Base-by-base conservation (phyloP, 257 asterid genomes). In the Ilex asprella region DNA sequence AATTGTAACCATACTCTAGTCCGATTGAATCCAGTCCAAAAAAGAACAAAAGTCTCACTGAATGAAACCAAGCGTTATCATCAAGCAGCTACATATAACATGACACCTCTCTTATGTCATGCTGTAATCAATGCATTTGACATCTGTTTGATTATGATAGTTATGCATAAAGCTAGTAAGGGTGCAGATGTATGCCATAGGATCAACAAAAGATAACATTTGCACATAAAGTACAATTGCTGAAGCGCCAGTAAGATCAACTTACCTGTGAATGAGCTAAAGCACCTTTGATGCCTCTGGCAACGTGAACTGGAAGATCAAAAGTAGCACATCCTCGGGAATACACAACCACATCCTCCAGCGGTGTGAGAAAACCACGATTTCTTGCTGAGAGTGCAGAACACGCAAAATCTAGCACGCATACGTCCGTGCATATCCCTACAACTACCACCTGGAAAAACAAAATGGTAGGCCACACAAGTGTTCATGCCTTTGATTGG, bases 211-310 rank as follows among this genome's bases (percentile, higher is more conserved):
- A 4, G 8, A 4, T 3, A 35, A 35, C 41, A 35, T 35, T 35
- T 35, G 41, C 41, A 35, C 41, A 35, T 35, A 3, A 35, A 35
- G 41, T 35, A 21, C 47, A 41, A 41, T 10, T 4, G 3, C 13
- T 2, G 3, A 10, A 46, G 13, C n/a, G 2, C 13, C 3, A 46
- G n/a, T 10, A 46, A 46, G n/a, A 65, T 31, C 53, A 63, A 44
- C 73, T 73, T 81, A 92, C 98, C 95, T 86, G 97, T 57, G 98
- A 95, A 78, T 92, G 98, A 59, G 95, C 82, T 63, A 86, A 51
- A 68, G 93, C 88, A 16, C 93, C 97, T 81, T 86, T 72, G 47
- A 80, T 69, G 63, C 75, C 68, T 65, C 70, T 59, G 30, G 93
- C 88, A 68, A 81, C 83, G 27, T 77, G 67, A 16, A 76, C 13